Conservation (phyloP, 73 alveolate species). For the Durusdinium trenchii region DNA sequence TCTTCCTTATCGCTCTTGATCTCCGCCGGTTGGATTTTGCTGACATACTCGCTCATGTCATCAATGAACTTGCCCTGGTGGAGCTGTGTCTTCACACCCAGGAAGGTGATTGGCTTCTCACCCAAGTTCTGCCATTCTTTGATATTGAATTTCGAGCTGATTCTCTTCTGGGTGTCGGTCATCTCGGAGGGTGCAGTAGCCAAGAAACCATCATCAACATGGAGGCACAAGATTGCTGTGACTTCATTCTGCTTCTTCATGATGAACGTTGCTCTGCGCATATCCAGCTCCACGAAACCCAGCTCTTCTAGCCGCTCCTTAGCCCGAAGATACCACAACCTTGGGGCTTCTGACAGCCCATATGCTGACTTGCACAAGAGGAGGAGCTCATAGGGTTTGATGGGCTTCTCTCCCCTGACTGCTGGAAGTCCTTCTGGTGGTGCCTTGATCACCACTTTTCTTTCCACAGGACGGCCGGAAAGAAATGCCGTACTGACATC, state of each 20-base stretch:
- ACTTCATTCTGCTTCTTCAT: neutral
- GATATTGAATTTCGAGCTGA: neutral
- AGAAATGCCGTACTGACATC: constrained; percentile 5
- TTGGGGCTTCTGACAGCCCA: neutral
- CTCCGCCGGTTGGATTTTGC: neutral
- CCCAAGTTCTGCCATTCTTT: neutral
- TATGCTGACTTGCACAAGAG: neutral
- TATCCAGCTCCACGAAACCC: neutral
- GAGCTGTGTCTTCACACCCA: neutral
- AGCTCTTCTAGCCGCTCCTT: neutral
- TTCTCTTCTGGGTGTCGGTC: neutral
- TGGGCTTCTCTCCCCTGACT: neutral
- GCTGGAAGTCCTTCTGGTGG: neutral
- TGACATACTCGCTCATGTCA: constrained; percentile 23
- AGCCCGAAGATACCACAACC: constrained; percentile 32
- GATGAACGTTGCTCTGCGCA: neutral
- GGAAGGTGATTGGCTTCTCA: neutral
- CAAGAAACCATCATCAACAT: constrained; percentile 47
- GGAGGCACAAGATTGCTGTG: neutral
- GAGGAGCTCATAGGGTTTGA: neutral
- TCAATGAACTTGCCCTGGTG: neutral
- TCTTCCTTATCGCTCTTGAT: neutral
- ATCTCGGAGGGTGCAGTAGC: neutral
- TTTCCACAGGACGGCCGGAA: neutral
- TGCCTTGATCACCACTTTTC: neutral